These are phyloP conservation scores for Plantago elongata DNA, from an alignment of 257 asterid species.

Conservation along the genomic window DNA sequence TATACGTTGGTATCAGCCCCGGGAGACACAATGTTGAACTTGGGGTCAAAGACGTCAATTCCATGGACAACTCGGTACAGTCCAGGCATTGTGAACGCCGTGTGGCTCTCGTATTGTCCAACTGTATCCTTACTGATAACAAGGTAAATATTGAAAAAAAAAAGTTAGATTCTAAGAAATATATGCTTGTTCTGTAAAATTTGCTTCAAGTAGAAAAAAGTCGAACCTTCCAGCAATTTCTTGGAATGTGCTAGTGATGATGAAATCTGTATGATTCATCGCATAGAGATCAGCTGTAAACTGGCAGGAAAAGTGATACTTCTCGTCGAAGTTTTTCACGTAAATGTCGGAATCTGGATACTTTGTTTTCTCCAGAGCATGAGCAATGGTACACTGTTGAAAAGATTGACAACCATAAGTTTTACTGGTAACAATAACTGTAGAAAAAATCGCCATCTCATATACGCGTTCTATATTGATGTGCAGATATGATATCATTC, in stretches of 20 bases:
- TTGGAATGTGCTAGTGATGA: constrained; percentile 96
- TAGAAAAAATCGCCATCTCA: too few relatives aligned
- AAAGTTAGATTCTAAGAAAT: not conserved
- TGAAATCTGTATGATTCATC: constrained; percentile 97
- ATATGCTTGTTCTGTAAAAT: not conserved
- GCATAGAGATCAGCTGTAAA: constrained; percentile 95
- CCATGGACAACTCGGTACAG: constrained; percentile 90
- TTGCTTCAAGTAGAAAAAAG: not conserved
- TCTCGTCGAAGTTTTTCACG: constrained; percentile 72
- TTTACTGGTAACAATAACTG: not conserved
- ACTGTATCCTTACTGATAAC: constrained; percentile 82
- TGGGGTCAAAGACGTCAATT: constrained; percentile 86
- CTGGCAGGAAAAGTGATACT: constrained; percentile 94
- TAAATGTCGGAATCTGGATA: constrained; percentile 88
- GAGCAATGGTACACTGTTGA: constrained; percentile 85
- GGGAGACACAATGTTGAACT: constrained; percentile 96
- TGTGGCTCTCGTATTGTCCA: constrained; percentile 97
- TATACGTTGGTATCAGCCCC: constrained; percentile 82
- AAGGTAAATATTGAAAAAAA: not conserved
- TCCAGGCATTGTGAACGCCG: constrained; percentile 97
- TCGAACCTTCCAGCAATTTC: constrained; percentile 93
- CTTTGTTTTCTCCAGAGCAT: constrained; percentile 91
- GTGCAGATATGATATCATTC: not conserved
- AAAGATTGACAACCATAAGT: not conserved
- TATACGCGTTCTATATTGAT: not conserved